These are phyloP conservation scores for Phlebiopsis gigantea DNA, from an alignment of 768 basidiomycete species.

Conservation along the genomic window DNA sequence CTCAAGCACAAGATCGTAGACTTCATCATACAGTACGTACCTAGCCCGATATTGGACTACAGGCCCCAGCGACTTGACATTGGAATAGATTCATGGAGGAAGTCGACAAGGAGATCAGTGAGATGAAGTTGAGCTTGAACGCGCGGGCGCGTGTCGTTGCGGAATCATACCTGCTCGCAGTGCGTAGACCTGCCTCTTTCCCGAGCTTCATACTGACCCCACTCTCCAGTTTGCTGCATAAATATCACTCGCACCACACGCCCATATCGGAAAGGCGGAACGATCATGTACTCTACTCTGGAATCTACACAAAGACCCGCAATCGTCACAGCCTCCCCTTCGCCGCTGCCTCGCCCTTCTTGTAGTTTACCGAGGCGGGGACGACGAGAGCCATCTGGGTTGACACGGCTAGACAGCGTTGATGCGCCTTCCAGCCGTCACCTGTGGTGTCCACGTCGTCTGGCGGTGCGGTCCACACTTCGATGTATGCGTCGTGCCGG, in stretches of 20 bases:
- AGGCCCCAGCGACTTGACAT: no score
- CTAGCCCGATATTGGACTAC: no score
- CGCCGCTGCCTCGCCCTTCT: constrained; percentile 3
- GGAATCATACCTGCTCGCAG: constrained; percentile 91
- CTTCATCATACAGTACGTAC: constrained; percentile 89
- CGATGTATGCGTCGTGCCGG: constrained; percentile 53
- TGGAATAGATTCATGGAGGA: constrained; percentile 91
- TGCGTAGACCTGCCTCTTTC: constrained; percentile 34
- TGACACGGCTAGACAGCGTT: constrained; percentile 57
- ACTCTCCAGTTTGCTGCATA: constrained; percentile 21
- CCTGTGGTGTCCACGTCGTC: constrained; percentile 41
- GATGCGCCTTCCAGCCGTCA: constrained; percentile 52
- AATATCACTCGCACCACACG: neutral
- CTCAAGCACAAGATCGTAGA: constrained; percentile 99
- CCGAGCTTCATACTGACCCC: neutral
- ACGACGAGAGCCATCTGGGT: constrained; percentile 57
- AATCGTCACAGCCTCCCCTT: neutral
- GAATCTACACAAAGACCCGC: neutral
- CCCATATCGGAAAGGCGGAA: neutral
- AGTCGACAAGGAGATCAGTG: constrained; percentile 98
- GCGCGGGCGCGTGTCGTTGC: constrained; percentile 96
- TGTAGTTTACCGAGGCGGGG: constrained; percentile 24
- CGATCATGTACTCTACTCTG: constrained; percentile 2
- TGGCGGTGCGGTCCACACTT: constrained; percentile 63
- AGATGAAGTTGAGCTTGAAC: constrained; percentile 97